These are phyloP conservation scores for Tricholoma hemisulphureum DNA, from an alignment of 768 basidiomycete species.

Conservation along the genomic window DNA sequence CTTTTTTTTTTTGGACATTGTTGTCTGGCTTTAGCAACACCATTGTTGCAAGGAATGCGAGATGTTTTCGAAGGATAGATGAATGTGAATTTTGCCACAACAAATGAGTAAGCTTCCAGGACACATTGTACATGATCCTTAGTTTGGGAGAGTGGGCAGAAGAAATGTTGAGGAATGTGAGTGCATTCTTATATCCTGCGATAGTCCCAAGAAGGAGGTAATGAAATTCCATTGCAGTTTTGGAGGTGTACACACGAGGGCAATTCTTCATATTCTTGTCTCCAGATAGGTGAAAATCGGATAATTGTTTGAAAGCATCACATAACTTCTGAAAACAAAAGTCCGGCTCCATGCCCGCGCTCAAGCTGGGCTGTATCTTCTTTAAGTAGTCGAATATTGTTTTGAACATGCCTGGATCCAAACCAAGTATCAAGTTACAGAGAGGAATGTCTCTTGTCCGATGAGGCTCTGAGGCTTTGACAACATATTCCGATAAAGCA, in stretches of 20 bases:
- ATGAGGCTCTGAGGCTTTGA: not conserved
- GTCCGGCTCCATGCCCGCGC: not conserved
- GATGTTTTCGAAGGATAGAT: not conserved
- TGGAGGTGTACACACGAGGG: not conserved
- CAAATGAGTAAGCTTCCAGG: not conserved
- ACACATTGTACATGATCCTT: not conserved
- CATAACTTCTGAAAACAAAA: not conserved
- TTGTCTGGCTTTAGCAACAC: not conserved
- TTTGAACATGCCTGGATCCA: not conserved
- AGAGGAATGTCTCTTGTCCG: not conserved
- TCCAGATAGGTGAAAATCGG: not conserved
- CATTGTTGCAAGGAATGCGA: not conserved
- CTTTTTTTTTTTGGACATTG: too few relatives aligned
- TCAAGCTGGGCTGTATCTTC: too few relatives aligned
- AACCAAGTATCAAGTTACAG: not conserved
- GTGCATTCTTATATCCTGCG: not conserved
- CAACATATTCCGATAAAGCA: not conserved
- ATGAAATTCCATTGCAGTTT: not conserved
- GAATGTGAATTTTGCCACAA: not conserved
- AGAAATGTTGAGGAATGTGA: not conserved
- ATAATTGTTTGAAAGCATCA: not conserved
- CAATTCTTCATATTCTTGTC: not conserved
- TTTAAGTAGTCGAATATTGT: too few relatives aligned
- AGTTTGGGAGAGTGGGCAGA: not conserved
- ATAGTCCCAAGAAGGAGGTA: not conserved